Evolutionary conservation across 1,139 yeast genomes (phyloP).

Genomic region (Nakaseomyces nivariensis): DNA sequence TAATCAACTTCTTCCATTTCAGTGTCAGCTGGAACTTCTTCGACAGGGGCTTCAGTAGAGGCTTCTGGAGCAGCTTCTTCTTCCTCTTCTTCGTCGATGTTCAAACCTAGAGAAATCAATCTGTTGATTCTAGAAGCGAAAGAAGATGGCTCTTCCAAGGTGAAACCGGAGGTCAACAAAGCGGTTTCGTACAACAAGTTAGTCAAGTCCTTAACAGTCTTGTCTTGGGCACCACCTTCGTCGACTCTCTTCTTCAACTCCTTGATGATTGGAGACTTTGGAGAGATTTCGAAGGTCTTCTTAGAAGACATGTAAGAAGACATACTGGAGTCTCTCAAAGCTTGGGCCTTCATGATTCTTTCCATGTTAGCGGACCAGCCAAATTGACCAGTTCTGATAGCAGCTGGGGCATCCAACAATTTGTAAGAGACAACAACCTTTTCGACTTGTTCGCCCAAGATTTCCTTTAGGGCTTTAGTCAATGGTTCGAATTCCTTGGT

Average conservation of each 20-base stretch:
- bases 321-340: slow-evolving; percentile 97
- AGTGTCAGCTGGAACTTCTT: slow-evolving; percentile 69
- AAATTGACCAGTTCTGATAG: slow-evolving; percentile 98
- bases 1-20: slow-evolving; percentile 99
- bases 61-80: slow-evolving; percentile 36
- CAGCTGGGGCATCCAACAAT: slow-evolving; percentile 98
- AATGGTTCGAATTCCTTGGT: slow-evolving; percentile 85
- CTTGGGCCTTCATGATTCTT: slow-evolving; percentile 99
- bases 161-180: slow-evolving; percentile 95
- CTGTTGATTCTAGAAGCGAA: slow-evolving; percentile 98
- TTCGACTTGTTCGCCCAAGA: slow-evolving; percentile 97
- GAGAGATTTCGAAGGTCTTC: slow-evolving; percentile 98
- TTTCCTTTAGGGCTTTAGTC: slow-evolving; percentile 91
- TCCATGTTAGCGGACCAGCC: slow-evolving; percentile 99
- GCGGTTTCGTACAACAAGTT: slow-evolving; percentile 96
- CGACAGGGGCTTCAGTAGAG: slow-evolving; percentile 45
- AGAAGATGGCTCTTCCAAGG: slow-evolving; percentile 95
- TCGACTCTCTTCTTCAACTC: slow-evolving; percentile 96
- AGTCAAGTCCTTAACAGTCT: slow-evolving; percentile 96
- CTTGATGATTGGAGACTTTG: slow-evolving; percentile 88
- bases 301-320: slow-evolving; percentile 99
- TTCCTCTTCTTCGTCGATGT: slow-evolving; percentile 85
- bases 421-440: slow-evolving; percentile 98
- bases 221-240: slow-evolving; percentile 93
- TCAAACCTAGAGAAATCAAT: slow-evolving; percentile 93